phyloP scores from a whole-genome alignment of 805 yeast species.

The Spathaspora passalidarum region DNA sequence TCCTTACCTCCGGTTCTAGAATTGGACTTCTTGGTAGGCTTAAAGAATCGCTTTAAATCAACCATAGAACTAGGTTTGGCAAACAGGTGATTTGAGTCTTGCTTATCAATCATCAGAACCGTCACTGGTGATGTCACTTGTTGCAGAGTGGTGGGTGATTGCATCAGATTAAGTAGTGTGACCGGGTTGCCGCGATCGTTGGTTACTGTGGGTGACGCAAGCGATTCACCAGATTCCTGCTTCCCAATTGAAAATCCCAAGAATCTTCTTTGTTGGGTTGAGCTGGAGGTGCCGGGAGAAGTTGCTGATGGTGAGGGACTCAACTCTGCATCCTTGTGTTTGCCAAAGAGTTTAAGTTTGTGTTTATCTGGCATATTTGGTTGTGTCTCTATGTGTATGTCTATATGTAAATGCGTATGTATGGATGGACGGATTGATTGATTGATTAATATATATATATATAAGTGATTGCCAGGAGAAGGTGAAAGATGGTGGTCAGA shows the following conservation, averaged over 20 bases:
- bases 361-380: conserved; percentile 41
- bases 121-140: conserved; percentile 10
- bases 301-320: conserved; percentile 19
- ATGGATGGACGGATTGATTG: not conserved
- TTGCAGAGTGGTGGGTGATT: conserved; percentile 19
- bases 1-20: conserved; percentile 8
- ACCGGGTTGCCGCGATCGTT: conserved; percentile 16
- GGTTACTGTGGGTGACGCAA: conserved; percentile 34
- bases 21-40: conserved; percentile 46
- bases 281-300: not conserved
- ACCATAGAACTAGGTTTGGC: conserved; percentile 53
- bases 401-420: not conserved
- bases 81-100: conserved; percentile 29
- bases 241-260: conserved; percentile 41
- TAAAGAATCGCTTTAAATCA: conserved; percentile 68
- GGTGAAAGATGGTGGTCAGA: not conserved
- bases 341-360: conserved; percentile 39
- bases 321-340: conserved; percentile 31
- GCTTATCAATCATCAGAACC: conserved; percentile 9
- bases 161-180: not conserved
- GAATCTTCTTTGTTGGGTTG: conserved; percentile 31
- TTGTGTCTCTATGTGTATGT: not conserved
- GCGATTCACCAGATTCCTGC: conserved; percentile 37
- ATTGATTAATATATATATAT: too few species aligned
- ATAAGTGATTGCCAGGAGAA: not conserved